Evolutionary conservation across 1,284 basidiomycete species (phyloP).

Genomic region (Inonotus hispidus): DNA sequence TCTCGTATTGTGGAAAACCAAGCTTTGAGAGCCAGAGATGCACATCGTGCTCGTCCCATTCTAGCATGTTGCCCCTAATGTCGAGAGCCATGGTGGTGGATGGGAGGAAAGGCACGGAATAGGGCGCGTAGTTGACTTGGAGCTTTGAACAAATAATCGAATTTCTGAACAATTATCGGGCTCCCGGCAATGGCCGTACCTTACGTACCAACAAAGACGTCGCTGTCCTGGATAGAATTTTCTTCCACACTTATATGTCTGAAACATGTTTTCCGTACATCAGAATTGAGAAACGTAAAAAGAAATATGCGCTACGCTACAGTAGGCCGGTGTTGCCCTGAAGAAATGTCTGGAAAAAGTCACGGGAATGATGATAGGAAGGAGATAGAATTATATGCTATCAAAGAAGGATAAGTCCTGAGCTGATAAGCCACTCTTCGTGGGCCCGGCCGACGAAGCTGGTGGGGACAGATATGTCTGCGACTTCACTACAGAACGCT

Average conservation of each 20-base stretch:
- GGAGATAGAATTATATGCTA: slow-evolving; percentile 38
- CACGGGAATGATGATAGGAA: background rate
- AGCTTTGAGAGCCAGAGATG: slow-evolving; percentile 68
- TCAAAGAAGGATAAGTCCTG: slow-evolving; percentile 76
- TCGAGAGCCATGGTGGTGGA: slow-evolving; percentile 12
- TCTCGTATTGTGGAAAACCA: slow-evolving; percentile 79
- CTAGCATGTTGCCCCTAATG: slow-evolving; percentile 42
- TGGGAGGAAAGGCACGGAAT: slow-evolving; percentile 3
- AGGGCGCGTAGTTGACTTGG: background rate
- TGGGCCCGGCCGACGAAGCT: slow-evolving; percentile 19
- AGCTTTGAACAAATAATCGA: slow-evolving; percentile 1
- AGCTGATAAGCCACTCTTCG: slow-evolving; percentile 52
- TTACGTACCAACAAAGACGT: background rate
- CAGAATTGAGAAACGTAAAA: background rate
- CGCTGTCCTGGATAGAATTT: background rate
- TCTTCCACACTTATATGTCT: background rate
- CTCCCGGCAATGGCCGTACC: background rate
- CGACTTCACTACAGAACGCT: background rate
- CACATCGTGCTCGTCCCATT: slow-evolving; percentile 83
- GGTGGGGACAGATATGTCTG: slow-evolving; percentile 8
- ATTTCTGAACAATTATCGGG: background rate
- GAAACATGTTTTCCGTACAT: background rate
- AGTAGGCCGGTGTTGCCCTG: background rate
- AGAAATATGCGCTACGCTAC: slow-evolving; percentile 1
- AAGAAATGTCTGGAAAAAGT: background rate